Evolutionary conservation across 1,139 yeast species (phyloP).

Genomic region (Candida sojae): DNA sequence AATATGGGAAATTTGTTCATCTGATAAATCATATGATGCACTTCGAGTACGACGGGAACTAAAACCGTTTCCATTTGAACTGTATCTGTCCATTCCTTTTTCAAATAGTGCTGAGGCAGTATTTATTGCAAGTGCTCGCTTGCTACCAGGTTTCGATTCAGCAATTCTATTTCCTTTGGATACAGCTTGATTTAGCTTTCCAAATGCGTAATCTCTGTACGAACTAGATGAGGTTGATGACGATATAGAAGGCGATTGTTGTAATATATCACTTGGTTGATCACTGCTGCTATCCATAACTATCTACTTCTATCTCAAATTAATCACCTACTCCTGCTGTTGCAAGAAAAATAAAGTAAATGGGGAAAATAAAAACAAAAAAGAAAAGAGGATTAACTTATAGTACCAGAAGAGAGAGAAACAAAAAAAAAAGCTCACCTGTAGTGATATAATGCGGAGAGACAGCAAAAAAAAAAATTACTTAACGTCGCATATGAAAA

Average conservation of each 20-base stretch:
- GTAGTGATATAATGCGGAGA: not conserved
- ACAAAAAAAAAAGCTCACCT: not conserved
- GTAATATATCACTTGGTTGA: constrained; percentile 1
- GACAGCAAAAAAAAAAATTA: not conserved
- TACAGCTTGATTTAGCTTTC: constrained; percentile 16
- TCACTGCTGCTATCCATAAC: not conserved
- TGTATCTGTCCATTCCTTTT: constrained; percentile 47
- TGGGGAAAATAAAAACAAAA: not conserved
- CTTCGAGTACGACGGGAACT: constrained; percentile 11
- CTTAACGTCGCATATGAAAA: constrained; percentile 1
- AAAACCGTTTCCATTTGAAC: not conserved
- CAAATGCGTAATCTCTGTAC: constrained; percentile 13
- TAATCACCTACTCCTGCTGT: not conserved
- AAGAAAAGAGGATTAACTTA: not conserved
- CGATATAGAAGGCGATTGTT: constrained; percentile 4
- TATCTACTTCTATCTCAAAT: not conserved
- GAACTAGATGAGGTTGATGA: constrained; percentile 7
- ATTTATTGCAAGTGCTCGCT: constrained; percentile 56
- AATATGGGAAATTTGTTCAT: constrained; percentile 20
- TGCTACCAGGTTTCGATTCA: constrained; percentile 34
- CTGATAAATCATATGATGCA: constrained; percentile 15
- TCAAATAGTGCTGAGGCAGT: constrained; percentile 59
- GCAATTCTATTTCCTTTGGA: constrained; percentile 23
- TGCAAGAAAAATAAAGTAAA: not conserved
- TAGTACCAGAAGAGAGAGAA: too few species aligned